Percentiles rank a stretch among this genome's conserved stretches.
Conservation (phyloP, 2,329 filamentous ascomycete species). For the Aurifilum marmelostoma region DNA sequence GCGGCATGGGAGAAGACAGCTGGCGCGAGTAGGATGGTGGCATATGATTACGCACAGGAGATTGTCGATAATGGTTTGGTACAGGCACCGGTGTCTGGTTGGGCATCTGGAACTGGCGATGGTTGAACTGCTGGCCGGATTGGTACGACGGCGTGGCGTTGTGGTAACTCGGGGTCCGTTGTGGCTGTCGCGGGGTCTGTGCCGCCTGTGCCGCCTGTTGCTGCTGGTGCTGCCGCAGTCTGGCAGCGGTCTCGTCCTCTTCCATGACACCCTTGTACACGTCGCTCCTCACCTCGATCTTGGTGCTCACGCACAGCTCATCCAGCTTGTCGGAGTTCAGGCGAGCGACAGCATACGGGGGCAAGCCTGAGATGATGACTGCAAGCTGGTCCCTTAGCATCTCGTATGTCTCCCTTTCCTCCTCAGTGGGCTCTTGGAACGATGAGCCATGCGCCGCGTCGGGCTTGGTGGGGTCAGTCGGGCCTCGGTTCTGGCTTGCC, state of each 20-base stretch:
- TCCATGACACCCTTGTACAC: conserved; percentile 82
- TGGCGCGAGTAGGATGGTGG: conserved; percentile 42
- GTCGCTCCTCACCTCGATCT: conserved; percentile 71
- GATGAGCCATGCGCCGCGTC: conserved; percentile 71
- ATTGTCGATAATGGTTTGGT: conserved; percentile 51
- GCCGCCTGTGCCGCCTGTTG: conserved; percentile 39
- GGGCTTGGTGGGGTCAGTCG: conserved; percentile 64
- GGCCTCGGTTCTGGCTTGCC: conserved; percentile 63
- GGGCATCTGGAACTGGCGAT: conserved; percentile 52
- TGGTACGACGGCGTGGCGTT: conserved; percentile 46
- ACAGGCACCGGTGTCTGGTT: conserved; percentile 48
- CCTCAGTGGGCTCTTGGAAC: conserved; percentile 65
- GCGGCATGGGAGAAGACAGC: conserved; percentile 43
- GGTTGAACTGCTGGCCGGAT: conserved; percentile 46
- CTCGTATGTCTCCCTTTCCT: conserved; percentile 67
- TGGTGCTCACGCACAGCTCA: conserved; percentile 79
- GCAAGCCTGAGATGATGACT: conserved; percentile 73
- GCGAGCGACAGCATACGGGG: conserved; percentile 84
- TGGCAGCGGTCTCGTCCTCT: conserved; percentile 71
- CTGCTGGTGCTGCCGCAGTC: conserved; percentile 46
- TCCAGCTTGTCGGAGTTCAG: conserved; percentile 84
- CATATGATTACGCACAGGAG: conserved; percentile 45
- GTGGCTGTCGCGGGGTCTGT: conserved; percentile 39
- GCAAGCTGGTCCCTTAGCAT: conserved; percentile 75
- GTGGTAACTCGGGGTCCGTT: conserved; percentile 44